phyloP scores from a whole-genome alignment of 768 basidiomycete species.

The Ramaria rubella region DNA sequence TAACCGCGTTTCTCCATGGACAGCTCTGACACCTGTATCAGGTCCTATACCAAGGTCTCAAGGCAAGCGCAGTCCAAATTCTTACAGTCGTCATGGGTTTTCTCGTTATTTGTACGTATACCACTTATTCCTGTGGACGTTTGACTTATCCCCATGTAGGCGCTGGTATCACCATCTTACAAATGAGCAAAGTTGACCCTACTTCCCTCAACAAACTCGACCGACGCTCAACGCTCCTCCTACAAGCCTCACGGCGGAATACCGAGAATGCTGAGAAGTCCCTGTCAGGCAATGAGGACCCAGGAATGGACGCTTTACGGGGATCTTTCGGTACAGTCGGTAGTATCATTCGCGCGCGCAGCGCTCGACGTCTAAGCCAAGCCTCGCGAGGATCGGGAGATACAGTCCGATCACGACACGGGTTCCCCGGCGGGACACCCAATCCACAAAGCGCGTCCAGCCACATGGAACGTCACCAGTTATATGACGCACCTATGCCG shows the following conservation, averaged over 20 bases:
- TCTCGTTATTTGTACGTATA: conserved; percentile 68
- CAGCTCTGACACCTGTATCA: conserved; percentile 19
- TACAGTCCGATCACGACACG: not conserved
- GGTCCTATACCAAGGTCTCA: conserved; percentile 88
- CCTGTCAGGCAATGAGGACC: conserved; percentile 66
- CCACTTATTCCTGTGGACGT: not conserved
- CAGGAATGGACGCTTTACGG: conserved; percentile 86
- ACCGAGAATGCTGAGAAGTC: conserved; percentile 60
- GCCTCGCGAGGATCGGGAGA: conserved; percentile 49
- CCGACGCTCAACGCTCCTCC: conserved; percentile 80
- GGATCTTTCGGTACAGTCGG: conserved; percentile 90
- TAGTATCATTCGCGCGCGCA: conserved; percentile 60
- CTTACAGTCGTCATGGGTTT: conserved; percentile 91
- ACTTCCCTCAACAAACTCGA: conserved; percentile 70
- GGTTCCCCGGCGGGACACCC: not conserved
- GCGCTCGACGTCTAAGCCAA: conserved; percentile 21
- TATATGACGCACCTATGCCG: conserved; percentile 81
- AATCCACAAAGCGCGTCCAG: conserved; percentile 22
- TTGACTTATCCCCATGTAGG: conserved; percentile 14
- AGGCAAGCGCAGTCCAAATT: conserved; percentile 69
- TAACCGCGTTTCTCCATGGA: not conserved
- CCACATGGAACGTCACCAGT: conserved; percentile 69
- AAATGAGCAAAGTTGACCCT: conserved; percentile 94
- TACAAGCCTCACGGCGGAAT: conserved; percentile 73
- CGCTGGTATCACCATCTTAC: conserved; percentile 88